Evolutionary conservation across 2,329 filamentous ascomycete species (phyloP).

Genomic region (Ophiostoma pallidulum): DNA sequence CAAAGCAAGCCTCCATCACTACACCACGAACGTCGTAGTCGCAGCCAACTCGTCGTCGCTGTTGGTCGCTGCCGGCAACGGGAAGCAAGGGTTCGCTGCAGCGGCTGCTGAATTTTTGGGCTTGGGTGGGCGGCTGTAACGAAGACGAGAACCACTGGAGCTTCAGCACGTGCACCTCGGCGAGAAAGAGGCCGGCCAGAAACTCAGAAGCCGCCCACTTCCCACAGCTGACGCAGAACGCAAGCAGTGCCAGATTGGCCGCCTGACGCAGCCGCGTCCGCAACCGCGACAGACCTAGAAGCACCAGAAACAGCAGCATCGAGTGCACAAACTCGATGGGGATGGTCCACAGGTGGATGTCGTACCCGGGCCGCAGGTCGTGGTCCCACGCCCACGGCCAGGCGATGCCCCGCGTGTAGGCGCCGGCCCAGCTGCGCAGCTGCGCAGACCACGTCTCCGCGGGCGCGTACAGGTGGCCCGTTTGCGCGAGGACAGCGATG

Average conservation of each 20-base stretch:
- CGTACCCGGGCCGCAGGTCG: constrained; percentile 28
- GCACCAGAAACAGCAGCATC: constrained; percentile 33
- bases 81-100: no score
- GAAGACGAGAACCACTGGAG: no score
- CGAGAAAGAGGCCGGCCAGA: constrained; percentile 35
- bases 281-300: constrained; percentile 29
- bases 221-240: constrained; percentile 30
- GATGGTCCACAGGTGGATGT: constrained; percentile 40
- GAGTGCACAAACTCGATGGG: constrained; percentile 38
- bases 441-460: constrained; percentile 21
- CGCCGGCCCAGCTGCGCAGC: constrained; percentile 23
- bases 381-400: constrained; percentile 29
- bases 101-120: no score
- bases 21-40: no score
- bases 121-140: no score
- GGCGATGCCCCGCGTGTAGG: constrained; percentile 25
- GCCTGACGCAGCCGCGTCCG: constrained; percentile 25
- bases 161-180: constrained; percentile 35
- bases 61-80: no score
- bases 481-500: constrained; percentile 27
- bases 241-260: constrained; percentile 24
- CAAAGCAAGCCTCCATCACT: no score
- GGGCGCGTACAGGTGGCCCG: constrained; percentile 21
- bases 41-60: no score
- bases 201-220: constrained; percentile 38